A percentile compares a stretch with the other conserved stretches of the same genome.
These are phyloP conservation scores for Fusarium sp. DNA, from an alignment of 2,329 filamentous ascomycete species.

Conservation along the genomic window DNA sequence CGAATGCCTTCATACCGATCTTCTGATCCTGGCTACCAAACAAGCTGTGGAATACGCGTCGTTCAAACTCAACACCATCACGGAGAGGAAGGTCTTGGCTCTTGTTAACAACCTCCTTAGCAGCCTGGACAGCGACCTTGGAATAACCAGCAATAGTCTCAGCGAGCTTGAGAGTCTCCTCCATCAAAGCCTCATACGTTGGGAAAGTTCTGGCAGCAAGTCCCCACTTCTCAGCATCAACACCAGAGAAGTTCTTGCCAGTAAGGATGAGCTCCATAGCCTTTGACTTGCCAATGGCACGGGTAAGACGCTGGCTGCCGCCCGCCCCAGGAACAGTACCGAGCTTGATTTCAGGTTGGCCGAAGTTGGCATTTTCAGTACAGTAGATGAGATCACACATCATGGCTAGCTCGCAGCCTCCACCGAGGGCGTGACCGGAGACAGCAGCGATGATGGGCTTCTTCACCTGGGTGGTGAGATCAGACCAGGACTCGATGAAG, in stretches of 20 bases:
- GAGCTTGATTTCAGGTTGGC: conserved; percentile 96
- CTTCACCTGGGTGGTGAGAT: conserved; percentile 84
- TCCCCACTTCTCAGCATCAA: conserved; percentile 90
- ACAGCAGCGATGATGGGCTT: conserved; percentile 96
- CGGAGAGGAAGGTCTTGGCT: conserved; percentile 89
- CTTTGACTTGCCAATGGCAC: conserved; percentile 83
- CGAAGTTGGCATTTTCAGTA: conserved; percentile 86
- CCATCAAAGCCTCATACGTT: conserved; percentile 83
- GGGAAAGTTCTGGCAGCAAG: conserved; percentile 86
- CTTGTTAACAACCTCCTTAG: conserved; percentile 99
- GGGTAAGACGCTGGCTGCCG: conserved; percentile 88
- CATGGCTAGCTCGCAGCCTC: conserved; percentile 95
- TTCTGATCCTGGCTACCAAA: conserved; percentile 98
- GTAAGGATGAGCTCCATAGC: conserved; percentile 95
- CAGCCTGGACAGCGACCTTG: conserved; percentile 86
- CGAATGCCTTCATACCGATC: conserved; percentile 95
- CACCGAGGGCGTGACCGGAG: conserved; percentile 92
- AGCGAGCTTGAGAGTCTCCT: conserved; percentile 83
- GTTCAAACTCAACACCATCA: conserved; percentile 95
- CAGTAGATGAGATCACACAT: conserved; percentile 98
- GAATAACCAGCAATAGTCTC: conserved; percentile 91
- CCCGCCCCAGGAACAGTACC: conserved; percentile 93
- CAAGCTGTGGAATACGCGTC: conserved; percentile 89
- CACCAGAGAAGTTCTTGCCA: conserved; percentile 84
- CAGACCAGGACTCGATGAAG: conserved; percentile 96